Evolutionary conservation across 257 asterid genomes (phyloP).

Genomic region (Solanum pimpinellifolium): DNA sequence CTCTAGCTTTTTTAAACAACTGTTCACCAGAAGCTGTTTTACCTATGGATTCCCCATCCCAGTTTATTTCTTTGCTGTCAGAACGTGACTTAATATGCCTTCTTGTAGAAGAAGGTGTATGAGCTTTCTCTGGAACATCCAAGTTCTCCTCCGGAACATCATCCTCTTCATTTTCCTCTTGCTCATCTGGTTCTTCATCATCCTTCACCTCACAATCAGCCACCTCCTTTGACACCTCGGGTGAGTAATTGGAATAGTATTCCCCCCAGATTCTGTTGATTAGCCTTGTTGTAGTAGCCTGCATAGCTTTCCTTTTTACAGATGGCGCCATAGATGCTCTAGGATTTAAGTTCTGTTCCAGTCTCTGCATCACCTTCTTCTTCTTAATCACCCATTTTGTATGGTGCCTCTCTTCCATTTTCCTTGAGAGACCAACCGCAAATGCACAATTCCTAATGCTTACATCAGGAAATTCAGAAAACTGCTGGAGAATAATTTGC

Average conservation of each 20-base stretch:
- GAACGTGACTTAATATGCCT: conserved; percentile 33
- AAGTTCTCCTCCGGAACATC: conserved; percentile 43
- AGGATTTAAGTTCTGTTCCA: conserved; percentile 58
- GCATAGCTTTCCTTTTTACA: conserved; percentile 79
- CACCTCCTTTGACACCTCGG: conserved; percentile 46
- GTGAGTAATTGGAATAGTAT: conserved; percentile 72
- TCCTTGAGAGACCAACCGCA: conserved; percentile 52
- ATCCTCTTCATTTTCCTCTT: conserved; percentile 71
- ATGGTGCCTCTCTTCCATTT: conserved; percentile 94
- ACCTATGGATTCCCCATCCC: conserved; percentile 61
- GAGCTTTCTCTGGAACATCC: conserved; percentile 22
- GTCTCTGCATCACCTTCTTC: conserved; percentile 54
- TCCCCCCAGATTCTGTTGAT: conserved; percentile 90
- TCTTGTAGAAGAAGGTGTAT: conserved; percentile 14
- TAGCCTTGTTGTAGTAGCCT: conserved; percentile 84
- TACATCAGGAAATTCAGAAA: conserved; percentile 75
- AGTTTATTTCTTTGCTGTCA: conserved; percentile 30
- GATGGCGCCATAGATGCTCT: conserved; percentile 70
- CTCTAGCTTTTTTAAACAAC: conserved; percentile 41
- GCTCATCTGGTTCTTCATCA: conserved; percentile 53
- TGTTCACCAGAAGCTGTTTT: conserved; percentile 44
- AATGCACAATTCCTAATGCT: conserved; percentile 63
- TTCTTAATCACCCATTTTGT: conserved; percentile 89
- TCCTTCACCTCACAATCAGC: conserved; percentile 41
- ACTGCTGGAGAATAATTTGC: conserved; percentile 88